These are phyloP conservation scores for Claviceps quebecensis DNA, from an alignment of 2,329 filamentous ascomycete species.

Conservation along the genomic window DNA sequence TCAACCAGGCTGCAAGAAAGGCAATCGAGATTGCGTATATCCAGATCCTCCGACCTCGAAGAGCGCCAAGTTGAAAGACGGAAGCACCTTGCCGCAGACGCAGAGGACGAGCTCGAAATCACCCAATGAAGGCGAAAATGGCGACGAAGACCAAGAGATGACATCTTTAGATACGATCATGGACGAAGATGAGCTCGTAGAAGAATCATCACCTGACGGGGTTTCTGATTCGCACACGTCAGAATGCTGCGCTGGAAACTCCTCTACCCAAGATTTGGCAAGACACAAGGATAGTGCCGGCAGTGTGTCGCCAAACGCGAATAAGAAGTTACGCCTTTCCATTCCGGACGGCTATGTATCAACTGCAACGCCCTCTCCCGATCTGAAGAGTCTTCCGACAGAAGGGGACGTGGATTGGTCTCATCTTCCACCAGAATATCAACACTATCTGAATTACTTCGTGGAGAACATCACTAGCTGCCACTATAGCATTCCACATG, in stretches of 20 bases:
- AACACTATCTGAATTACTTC: slow-evolving; percentile 68
- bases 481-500: slow-evolving; percentile 67
- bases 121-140: slow-evolving; percentile 38
- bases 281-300: slow-evolving; percentile 34
- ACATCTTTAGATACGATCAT: slow-evolving; percentile 36
- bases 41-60: slow-evolving; percentile 51
- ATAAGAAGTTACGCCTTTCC: slow-evolving; percentile 36
- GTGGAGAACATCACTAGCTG: slow-evolving; percentile 62
- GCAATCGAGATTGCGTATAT: slow-evolving; percentile 79
- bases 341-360: slow-evolving; percentile 28
- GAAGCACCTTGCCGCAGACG: slow-evolving; percentile 20
- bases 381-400: slow-evolving; percentile 11
- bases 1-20: slow-evolving; percentile 71
- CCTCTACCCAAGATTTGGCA: slow-evolving; percentile 19
- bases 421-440: slow-evolving; percentile 53
- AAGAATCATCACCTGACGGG: slow-evolving; percentile 7
- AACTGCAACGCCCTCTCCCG: slow-evolving; percentile 13
- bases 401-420: slow-evolving; percentile 32
- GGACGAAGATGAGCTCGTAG: slow-evolving; percentile 39
- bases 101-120: slow-evolving; percentile 37
- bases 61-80: slow-evolving; percentile 26
- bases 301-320: slow-evolving; percentile 37
- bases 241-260: slow-evolving; percentile 23
- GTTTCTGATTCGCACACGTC: slow-evolving; percentile 10
- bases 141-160: slow-evolving; percentile 24